phyloP scores from a whole-genome alignment of 1,284 basidiomycete species.

The Flammula alnicola region DNA sequence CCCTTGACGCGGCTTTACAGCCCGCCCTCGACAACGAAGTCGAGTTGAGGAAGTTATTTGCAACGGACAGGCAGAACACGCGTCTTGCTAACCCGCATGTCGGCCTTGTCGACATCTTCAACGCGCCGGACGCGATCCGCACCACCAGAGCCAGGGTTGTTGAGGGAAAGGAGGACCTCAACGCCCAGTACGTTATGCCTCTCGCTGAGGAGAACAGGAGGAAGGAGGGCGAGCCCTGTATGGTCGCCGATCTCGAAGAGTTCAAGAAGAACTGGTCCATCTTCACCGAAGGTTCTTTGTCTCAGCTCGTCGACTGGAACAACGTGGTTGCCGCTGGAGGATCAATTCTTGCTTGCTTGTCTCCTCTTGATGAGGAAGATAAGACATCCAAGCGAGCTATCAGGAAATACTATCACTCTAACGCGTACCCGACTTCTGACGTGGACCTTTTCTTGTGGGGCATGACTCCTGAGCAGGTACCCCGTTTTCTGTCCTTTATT shows the following conservation, averaged over 20 bases:
- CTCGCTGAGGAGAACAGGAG: conserved; percentile 41
- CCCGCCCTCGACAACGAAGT: conserved; percentile 59
- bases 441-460: conserved; percentile 69
- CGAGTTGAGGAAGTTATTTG: conserved; percentile 56
- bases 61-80: conserved; percentile 49
- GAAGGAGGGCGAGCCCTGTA: conserved; percentile 47
- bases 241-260: conserved; percentile 51
- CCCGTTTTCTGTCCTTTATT: conserved; percentile 2
- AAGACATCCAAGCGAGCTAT: conserved; percentile 56
- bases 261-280: conserved; percentile 64
- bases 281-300: conserved; percentile 62
- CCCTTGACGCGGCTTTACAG: conserved; percentile 48
- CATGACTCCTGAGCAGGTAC: conserved; percentile 52
- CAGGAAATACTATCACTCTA: conserved; percentile 58
- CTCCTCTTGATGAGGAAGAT: conserved; percentile 49
- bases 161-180: conserved; percentile 42
- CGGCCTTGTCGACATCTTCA: conserved; percentile 61
- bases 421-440: conserved; percentile 60
- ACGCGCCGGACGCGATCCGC: conserved; percentile 48
- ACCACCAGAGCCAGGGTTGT: conserved; percentile 49
- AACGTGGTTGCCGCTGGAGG: conserved; percentile 67
- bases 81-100: conserved; percentile 52
- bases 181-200: conserved; percentile 50
- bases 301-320: conserved; percentile 58
- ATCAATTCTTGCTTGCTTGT: conserved; percentile 57